Base-by-base conservation (phyloP, 164 flowering plant genomes). In the Vitis cinerea region DNA sequence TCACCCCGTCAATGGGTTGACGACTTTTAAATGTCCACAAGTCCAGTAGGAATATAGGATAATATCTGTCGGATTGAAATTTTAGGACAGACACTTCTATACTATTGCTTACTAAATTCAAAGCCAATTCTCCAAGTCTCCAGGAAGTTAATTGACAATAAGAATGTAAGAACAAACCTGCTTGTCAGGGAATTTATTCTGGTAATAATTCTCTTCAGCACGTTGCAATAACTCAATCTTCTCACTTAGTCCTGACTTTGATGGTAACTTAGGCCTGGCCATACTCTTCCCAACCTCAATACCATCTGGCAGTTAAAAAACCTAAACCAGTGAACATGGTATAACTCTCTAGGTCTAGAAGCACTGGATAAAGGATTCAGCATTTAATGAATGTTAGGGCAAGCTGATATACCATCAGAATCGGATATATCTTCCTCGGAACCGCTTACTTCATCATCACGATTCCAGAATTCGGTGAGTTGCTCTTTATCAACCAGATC, bases 401-500 rank as follows among this genome's bases (percentile, higher is more conserved):
- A 65, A 48, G 10, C 14, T 52, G 13, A 59, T 52, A 49, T 85
- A 90, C 92, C 98, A 84, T 87, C 96, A 79, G 84, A 79, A 71
- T 87, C 91, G 72, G 96, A 90, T 68, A 92, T 89, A 72, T 90
- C 98, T 64, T 91, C 97, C 67, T 87, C 97, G 64, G 91, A 88
- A 69, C 67, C 75, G 79, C 86, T 85, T 67, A 71, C 84, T 79
- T 83, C 94, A 74, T 90, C 97, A 60, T 90, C 90, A 72, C 87
- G 92, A 72, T 88, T 87, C 97, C 97, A 88, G 68, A 87, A 94
- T 75, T 94, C 97, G 8, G 93, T 82, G 58, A 56, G 70, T 17
- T 76, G 78, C 50, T 74, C 85, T 69, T 75, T 87, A 75, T 67
- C 72, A 65, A 44, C 66, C 66, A 44, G 19, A 76, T 70, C 76